A percentile compares a stretch with the other conserved stretches of the same genome.
phyloP scores from a whole-genome alignment of 1,284 basidiomycete genomes.

The Papiliotrema laurentii region DNA sequence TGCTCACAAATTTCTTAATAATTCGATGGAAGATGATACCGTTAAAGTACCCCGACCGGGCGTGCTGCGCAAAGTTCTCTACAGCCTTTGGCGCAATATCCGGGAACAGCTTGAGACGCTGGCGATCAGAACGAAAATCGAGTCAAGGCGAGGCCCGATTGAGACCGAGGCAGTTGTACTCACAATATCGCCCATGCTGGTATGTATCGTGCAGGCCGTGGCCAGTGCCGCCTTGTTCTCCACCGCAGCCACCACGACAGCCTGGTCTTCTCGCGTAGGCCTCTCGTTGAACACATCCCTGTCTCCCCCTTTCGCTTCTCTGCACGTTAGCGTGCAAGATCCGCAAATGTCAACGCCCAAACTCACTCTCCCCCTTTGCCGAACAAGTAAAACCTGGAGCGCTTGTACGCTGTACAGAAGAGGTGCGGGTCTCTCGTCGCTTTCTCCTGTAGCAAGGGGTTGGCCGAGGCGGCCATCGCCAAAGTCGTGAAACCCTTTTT shows the following conservation, averaged over 20 bases:
- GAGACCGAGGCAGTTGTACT: conserved; percentile 14
- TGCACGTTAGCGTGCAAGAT: conserved; percentile 35
- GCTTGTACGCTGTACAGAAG: conserved; percentile 89
- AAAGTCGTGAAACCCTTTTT: conserved; percentile 80
- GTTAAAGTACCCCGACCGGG: conserved; percentile 81
- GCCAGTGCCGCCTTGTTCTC: conserved; percentile 58
- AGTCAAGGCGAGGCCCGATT: not conserved
- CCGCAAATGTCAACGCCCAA: not conserved
- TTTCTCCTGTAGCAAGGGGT: conserved; percentile 84
- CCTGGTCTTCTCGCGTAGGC: conserved; percentile 93
- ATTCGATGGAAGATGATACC: conserved; percentile 94
- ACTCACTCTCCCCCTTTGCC: conserved; percentile 82
- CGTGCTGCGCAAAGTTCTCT: conserved; percentile 94
- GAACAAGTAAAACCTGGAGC: conserved; percentile 94
- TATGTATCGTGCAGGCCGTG: conserved; percentile 76
- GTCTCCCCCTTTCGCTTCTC: conserved; percentile 80
- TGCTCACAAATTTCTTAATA: conserved; percentile 84
- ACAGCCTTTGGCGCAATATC: conserved; percentile 89
- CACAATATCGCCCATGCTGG: conserved; percentile 85
- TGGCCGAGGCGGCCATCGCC: conserved; percentile 91
- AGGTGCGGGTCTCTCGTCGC: conserved; percentile 82
- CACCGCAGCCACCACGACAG: conserved; percentile 68
- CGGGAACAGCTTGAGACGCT: conserved; percentile 80
- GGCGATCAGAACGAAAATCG: conserved; percentile 1
- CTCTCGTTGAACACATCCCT: conserved; percentile 98